These are phyloP conservation scores for Trichophyton benhamiae DNA, from an alignment of 2,329 filamentous ascomycete genomes.

Conservation along the genomic window DNA sequence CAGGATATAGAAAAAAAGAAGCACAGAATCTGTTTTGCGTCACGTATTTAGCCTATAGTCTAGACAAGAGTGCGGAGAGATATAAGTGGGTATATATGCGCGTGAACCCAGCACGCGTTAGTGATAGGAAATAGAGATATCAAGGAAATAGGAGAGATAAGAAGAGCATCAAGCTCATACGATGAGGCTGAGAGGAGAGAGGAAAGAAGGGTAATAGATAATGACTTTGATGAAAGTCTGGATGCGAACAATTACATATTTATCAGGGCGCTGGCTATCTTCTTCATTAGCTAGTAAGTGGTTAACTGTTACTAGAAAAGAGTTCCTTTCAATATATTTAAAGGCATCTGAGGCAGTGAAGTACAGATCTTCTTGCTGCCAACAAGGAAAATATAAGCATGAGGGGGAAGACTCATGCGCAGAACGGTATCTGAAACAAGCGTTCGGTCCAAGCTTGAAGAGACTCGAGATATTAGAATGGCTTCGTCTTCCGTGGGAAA, in stretches of 20 bases:
- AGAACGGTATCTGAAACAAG: background rate
- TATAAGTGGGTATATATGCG: background rate
- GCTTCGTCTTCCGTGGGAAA: background rate
- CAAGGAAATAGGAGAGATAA: background rate
- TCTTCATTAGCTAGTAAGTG: background rate
- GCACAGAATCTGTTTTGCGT: background rate
- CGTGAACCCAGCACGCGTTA: background rate
- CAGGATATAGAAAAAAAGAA: background rate
- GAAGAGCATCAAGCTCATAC: background rate
- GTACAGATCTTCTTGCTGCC: background rate
- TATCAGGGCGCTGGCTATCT: background rate
- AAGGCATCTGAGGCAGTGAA: background rate
- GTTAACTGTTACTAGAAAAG: background rate
- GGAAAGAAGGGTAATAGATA: background rate
- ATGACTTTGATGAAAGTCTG: background rate
- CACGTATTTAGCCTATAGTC: background rate
- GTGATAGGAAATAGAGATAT: background rate
- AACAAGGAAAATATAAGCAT: background rate
- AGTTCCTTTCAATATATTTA: background rate
- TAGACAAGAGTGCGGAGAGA: background rate
- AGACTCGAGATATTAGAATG: background rate
- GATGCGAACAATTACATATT: background rate
- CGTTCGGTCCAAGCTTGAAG: background rate
- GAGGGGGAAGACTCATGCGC: background rate
- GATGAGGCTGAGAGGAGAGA: background rate